These are phyloP conservation scores for Exsudoporus floridanus DNA, from an alignment of 1,284 basidiomycete species.

Conservation along the genomic window DNA sequence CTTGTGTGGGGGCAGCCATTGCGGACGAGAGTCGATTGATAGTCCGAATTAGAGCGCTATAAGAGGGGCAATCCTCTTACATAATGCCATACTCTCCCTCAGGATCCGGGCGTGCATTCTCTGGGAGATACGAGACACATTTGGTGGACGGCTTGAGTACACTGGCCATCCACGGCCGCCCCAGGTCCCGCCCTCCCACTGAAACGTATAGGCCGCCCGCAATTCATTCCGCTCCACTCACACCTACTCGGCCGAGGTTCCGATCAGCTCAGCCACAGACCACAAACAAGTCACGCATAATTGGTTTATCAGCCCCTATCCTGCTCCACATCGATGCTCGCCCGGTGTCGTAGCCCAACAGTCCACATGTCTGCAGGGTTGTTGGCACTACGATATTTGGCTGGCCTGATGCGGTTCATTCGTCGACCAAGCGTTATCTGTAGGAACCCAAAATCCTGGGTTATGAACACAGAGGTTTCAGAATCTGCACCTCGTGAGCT, in stretches of 20 bases:
- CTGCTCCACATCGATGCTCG: background rate
- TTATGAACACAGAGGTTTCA: background rate
- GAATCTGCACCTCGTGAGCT: background rate
- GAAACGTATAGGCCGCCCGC: background rate
- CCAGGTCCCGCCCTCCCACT: background rate
- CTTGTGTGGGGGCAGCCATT: conserved; percentile 20
- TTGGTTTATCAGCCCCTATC: background rate
- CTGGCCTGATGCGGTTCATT: background rate
- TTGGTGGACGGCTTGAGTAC: background rate
- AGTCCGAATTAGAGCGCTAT: conserved; percentile 12
- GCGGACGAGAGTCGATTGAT: conserved; percentile 6
- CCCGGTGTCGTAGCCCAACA: conserved; percentile 15
- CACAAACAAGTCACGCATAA: conserved; percentile 10
- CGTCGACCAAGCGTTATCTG: no score
- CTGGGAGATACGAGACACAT: background rate
- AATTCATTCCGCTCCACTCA: background rate
- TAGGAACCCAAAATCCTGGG: background rate
- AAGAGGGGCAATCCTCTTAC: conserved; percentile 17
- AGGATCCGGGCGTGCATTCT: background rate
- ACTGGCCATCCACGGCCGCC: background rate
- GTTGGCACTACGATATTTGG: conserved; percentile 10
- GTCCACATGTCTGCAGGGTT: conserved; percentile 10
- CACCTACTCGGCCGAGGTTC: background rate
- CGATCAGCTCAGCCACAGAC: background rate
- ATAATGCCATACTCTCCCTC: conserved; percentile 3